Evolutionary conservation across 495 filamentous ascomycete species (phyloP).

Genomic region (Pyronema omphalodes): DNA sequence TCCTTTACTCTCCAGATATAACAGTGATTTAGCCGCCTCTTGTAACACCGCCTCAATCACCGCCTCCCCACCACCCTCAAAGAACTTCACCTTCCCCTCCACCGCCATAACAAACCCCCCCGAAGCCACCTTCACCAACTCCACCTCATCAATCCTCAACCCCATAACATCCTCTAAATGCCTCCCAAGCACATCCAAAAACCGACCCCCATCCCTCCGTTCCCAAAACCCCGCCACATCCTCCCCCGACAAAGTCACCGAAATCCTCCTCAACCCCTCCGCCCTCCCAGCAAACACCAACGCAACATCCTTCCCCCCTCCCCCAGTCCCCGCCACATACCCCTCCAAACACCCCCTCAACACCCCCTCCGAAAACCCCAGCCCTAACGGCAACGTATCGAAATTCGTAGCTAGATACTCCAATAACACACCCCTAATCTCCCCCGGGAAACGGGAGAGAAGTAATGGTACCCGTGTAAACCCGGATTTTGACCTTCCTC

Average conservation of each 20-base stretch:
- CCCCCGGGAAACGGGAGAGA: constrained; percentile 33
- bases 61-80: constrained; percentile 16
- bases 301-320: constrained; percentile 10
- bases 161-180: constrained; percentile 34
- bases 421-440: constrained; percentile 33
- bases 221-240: constrained; percentile 19
- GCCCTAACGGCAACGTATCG: constrained; percentile 30
- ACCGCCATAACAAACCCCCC: constrained; percentile 35
- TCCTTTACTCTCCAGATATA: neutral
- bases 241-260: constrained; percentile 29
- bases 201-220: constrained; percentile 12
- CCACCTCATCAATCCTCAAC: constrained; percentile 34
- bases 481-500: constrained; percentile 9
- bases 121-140: constrained; percentile 35
- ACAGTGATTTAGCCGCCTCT: neutral
- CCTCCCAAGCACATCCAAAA: constrained; percentile 28
- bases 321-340: neutral
- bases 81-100: constrained; percentile 36
- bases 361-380: constrained; percentile 19
- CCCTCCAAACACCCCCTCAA: constrained; percentile 8
- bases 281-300: constrained; percentile 11
- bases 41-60: neutral
- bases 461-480: constrained; percentile 36
- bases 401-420: constrained; percentile 34
- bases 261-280: constrained; percentile 30